A percentile compares a stretch with the other conserved stretches of the same genome.
Evolutionary conservation across 306 rosid species (phyloP).

Genomic region (Gynostemma pentaphyllum): DNA sequence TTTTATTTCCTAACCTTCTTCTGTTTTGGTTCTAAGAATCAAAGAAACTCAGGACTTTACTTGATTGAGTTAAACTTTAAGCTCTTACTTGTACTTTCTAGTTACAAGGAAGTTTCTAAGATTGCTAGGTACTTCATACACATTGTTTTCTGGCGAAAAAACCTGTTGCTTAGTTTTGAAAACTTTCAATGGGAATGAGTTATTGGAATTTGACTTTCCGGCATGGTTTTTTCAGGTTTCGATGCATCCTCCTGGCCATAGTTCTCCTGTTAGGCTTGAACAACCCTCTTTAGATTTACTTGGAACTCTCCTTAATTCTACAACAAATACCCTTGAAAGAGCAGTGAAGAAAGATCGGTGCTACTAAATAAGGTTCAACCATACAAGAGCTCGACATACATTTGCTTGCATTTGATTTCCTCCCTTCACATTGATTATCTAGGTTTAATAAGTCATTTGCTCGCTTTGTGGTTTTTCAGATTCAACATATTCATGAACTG

Average conservation of each 20-base stretch:
- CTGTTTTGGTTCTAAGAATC: constrained; percentile 34
- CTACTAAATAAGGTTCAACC: constrained; percentile 60
- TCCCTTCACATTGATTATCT: not conserved
- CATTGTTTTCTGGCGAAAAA: not conserved
- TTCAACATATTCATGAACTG: constrained; percentile 77
- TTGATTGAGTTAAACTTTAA: constrained; percentile 62
- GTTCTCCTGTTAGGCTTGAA: constrained; percentile 42
- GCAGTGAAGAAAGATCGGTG: constrained; percentile 71
- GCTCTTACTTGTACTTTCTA: constrained; percentile 76
- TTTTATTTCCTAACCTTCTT: not conserved
- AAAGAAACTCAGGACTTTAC: constrained; percentile 61
- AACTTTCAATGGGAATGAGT: not conserved
- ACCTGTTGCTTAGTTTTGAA: not conserved
- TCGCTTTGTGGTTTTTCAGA: constrained; percentile 27
- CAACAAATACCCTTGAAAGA: constrained; percentile 64
- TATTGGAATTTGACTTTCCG: constrained; percentile 4
- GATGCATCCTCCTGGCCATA: constrained; percentile 36
- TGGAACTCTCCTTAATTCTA: constrained; percentile 52
- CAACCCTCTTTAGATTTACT: constrained; percentile 67
- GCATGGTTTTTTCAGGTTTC: constrained; percentile 31
- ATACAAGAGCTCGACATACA: not conserved
- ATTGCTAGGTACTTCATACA: constrained; percentile 51
- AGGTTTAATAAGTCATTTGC: not conserved
- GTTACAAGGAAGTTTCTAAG: constrained; percentile 75
- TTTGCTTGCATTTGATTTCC: not conserved